These are phyloP conservation scores for Galerina marginata DNA, from an alignment of 768 basidiomycete genomes.

Conservation along the genomic window DNA sequence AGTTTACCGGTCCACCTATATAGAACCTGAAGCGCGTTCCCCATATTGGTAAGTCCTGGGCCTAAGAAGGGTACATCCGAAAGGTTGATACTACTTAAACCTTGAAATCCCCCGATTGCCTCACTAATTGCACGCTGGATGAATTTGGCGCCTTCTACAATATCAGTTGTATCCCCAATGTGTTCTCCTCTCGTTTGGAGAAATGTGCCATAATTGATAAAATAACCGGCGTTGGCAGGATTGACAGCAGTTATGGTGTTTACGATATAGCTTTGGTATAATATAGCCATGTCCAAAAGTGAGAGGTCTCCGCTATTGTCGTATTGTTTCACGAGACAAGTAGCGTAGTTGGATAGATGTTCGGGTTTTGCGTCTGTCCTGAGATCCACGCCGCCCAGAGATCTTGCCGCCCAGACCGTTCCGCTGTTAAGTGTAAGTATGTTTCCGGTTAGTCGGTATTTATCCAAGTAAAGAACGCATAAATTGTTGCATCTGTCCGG, in stretches of 20 bases:
- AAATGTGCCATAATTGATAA: conserved; percentile 9
- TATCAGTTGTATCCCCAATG: conserved; percentile 1
- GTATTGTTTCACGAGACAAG: conserved; percentile 2
- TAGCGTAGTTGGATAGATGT: not conserved
- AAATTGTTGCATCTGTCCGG: conserved; percentile 1
- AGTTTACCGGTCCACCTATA: conserved; percentile 4
- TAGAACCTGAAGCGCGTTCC: conserved; percentile 1
- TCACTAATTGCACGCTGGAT: conserved; percentile 4
- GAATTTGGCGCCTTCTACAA: not conserved
- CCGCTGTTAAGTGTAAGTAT: not conserved
- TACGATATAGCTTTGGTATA: conserved; percentile 14
- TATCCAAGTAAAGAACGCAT: conserved; percentile 4
- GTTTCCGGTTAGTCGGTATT: conserved; percentile 3
- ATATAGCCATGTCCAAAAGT: conserved; percentile 3
- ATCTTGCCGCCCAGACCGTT: not conserved
- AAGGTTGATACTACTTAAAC: not conserved
- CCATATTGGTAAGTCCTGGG: conserved; percentile 4
- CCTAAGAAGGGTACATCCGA: not conserved
- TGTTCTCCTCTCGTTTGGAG: conserved; percentile 7
- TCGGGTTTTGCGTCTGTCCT: conserved; percentile 4
- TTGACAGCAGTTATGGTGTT: not conserved
- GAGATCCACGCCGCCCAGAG: conserved; percentile 3
- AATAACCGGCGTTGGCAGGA: not conserved
- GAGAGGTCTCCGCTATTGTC: conserved; percentile 1
- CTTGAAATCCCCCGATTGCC: not conserved